Evolutionary conservation across 1,284 basidiomycete species (phyloP), one percentile per base, ranked within the genome.

Genomic region (Microbotryum intermedium): DNA sequence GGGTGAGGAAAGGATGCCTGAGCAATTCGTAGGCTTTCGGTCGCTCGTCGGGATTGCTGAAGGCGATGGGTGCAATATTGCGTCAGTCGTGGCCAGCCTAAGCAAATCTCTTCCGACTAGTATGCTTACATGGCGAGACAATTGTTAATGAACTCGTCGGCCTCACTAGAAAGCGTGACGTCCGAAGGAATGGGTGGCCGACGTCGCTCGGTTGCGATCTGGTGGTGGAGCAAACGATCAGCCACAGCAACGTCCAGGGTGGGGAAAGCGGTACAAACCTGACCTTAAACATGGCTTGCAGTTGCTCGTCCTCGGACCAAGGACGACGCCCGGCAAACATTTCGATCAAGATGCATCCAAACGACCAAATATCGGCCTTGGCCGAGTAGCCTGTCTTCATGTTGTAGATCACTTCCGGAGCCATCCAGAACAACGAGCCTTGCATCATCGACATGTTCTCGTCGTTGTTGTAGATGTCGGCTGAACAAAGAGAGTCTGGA

Each of bases 351-450:
- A 98, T 90, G 76, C 94, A 99, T 1, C 94, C 94, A 4, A 98
- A 82, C 73, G 88, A 91, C 95, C 94, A 98, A 67, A 98, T 97
- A 73, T 98, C 95, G 43, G 97, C 86, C 76, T 98, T 98, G 70
- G 87, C 90, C 69, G 88, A 91, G 75, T 98, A 98, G 0, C 90
- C 79, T 58, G 76, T 74, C 42, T 85, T 85, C 70, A 85, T 84
- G 71, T 87, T 83, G 42, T 85, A 84, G 26, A 94, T 83, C 44
- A 98, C 90, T 77, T 99, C 94, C 1, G 94, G 95, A 8, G 95
- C 94, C 94, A 98, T 99, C 77, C 95, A 99, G 75, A 97, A 98
- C 51, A 97, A 87, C 20, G 90, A 93, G 21, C 95, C 95, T 75
- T 92, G 89, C 86, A 99, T 88, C 34, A 39, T 39, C 25, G 75